A percentile compares a stretch with the other conserved stretches of the same genome.
Conservation (phyloP, 352 stramenopile genomes). For the Pythium vanterpoolii region DNA sequence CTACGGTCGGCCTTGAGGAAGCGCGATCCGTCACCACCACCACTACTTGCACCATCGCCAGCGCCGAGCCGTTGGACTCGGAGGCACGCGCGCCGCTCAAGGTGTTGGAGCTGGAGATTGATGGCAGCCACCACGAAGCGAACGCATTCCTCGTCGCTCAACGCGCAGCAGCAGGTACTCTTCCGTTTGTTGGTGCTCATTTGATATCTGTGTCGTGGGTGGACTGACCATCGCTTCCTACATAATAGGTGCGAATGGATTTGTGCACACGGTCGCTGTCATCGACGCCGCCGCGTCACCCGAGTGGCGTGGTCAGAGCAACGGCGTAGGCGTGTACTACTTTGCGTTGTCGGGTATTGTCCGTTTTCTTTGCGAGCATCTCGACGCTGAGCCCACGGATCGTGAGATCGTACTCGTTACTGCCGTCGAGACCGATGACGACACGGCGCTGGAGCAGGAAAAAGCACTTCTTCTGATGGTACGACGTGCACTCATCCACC, state of each 20-base stretch:
- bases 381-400: background rate
- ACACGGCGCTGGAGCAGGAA: background rate
- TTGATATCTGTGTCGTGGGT: no score
- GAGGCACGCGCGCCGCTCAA: constrained; percentile 1
- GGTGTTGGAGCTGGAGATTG: constrained; percentile 25
- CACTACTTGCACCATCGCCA: background rate
- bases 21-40: background rate
- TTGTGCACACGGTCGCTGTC: constrained; percentile 11
- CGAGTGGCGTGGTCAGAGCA: constrained; percentile 13
- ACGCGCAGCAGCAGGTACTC: constrained; percentile 15
- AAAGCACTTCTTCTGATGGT: constrained; percentile 4
- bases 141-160: constrained; percentile 15
- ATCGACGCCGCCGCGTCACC: constrained; percentile 17
- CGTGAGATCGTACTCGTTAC: constrained; percentile 3
- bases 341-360: constrained; percentile 25
- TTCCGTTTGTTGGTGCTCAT: background rate
- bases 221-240: background rate
- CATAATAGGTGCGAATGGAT: constrained; percentile 6
- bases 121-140: constrained; percentile 1
- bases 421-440: background rate
- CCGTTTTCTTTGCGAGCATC: constrained; percentile 22
- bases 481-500: constrained; percentile 14
- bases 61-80: background rate
- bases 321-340: constrained; percentile 25
- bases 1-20: constrained; percentile 14